Conservation (phyloP, 257 asterid genomes). For the Nicotiana noctiflora region DNA sequence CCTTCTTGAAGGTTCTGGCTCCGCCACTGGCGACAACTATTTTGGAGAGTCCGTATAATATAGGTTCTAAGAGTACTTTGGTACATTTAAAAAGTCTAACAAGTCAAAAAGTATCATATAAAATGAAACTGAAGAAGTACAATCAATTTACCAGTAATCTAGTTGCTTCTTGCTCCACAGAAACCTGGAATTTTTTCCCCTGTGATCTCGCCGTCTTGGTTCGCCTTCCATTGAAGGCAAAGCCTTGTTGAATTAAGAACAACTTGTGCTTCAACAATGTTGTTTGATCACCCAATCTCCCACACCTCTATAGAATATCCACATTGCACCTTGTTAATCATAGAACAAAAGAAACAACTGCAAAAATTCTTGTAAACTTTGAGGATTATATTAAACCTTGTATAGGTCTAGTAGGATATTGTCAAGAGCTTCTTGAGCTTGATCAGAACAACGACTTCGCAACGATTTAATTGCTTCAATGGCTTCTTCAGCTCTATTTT, state of each 20-base stretch:
- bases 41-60: no score
- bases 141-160: slow-evolving; percentile 6
- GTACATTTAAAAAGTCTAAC: neutral
- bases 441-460: slow-evolving; percentile 4
- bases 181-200: slow-evolving; percentile 19
- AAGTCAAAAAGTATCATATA: slow-evolving; percentile 30
- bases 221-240: slow-evolving; percentile 14
- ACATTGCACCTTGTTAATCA: neutral
- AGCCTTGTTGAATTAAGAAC: slow-evolving; percentile 3
- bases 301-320: slow-evolving; percentile 12
- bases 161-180: slow-evolving; percentile 14
- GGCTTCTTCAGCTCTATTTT: slow-evolving; percentile 11
- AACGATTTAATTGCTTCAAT: slow-evolving; percentile 16
- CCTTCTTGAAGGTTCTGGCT: no score
- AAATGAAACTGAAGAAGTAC: neutral
- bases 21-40: no score
- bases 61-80: no score
- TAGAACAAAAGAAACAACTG: neutral
- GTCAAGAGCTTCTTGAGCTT: slow-evolving; percentile 16
- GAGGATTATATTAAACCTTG: neutral
- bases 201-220: slow-evolving; percentile 15
- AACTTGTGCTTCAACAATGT: slow-evolving; percentile 9
- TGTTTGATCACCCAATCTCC: slow-evolving; percentile 12
- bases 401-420: slow-evolving; percentile 14
- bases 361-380: neutral